Percentiles rank a stretch among this genome's conserved stretches.
phyloP scores from a whole-genome alignment of 306 rosid genomes.

The Mucuna pruriens region DNA sequence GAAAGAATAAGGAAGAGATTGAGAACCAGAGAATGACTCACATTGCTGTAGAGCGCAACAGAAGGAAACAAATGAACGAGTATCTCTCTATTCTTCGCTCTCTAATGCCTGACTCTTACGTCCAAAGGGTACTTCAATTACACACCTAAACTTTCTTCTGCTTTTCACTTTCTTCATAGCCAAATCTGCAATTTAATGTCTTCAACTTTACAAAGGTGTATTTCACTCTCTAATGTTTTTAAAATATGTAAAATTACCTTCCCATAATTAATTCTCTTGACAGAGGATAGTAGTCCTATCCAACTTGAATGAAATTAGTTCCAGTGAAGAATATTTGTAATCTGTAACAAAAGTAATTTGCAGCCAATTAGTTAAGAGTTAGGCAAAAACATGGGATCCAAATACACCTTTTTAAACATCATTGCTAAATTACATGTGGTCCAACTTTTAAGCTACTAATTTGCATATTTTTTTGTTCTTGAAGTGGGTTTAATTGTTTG shows the following conservation, averaged over 20 bases:
- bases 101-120: slow-evolving; percentile 88
- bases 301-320: no score
- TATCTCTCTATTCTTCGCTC: slow-evolving; percentile 92
- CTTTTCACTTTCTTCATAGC: not conserved
- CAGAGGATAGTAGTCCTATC: no score
- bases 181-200: not conserved
- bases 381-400: not conserved
- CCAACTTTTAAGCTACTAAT: not conserved
- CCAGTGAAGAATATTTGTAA: no score
- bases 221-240: not conserved
- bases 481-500: not conserved
- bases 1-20: slow-evolving; percentile 85
- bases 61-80: slow-evolving; percentile 93
- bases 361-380: not conserved
- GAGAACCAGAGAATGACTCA: slow-evolving; percentile 99
- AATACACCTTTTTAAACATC: not conserved
- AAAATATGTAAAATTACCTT: not conserved
- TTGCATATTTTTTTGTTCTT: not conserved
- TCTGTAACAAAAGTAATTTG: no score
- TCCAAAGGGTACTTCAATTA: slow-evolving; percentile 74
- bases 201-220: not conserved
- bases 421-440: not conserved
- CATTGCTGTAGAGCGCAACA: slow-evolving; percentile 95
- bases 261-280: not conserved
- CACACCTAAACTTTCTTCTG: not conserved